A percentile compares a stretch with the other conserved stretches of the same genome.
These are phyloP conservation scores for Epichloe aotearoae DNA, from an alignment of 2,329 filamentous ascomycete species.

Conservation along the genomic window DNA sequence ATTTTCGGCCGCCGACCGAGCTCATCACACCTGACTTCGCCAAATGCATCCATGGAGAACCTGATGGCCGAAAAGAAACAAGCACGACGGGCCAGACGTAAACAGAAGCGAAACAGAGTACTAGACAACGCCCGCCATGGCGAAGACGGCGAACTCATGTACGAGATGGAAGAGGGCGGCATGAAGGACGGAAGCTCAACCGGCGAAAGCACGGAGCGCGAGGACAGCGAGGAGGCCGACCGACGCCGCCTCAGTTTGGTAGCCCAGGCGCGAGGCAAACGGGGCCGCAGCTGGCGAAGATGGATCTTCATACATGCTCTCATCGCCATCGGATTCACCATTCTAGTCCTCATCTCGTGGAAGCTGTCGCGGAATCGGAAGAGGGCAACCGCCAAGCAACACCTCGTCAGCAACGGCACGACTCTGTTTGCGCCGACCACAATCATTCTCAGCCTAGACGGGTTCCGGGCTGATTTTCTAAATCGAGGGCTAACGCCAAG, in stretches of 20 bases:
- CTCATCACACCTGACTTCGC: conserved; percentile 21
- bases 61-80: conserved; percentile 36
- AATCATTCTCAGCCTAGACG: conserved; percentile 85
- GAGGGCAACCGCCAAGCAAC: conserved; percentile 15
- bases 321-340: conserved; percentile 39
- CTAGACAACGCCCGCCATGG: conserved; percentile 42
- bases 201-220: conserved; percentile 47
- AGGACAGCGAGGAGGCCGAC: conserved; percentile 46
- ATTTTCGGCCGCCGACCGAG: conserved; percentile 26
- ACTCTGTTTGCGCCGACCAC: conserved; percentile 84
- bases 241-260: conserved; percentile 36
- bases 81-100: conserved; percentile 34
- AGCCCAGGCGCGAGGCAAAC: conserved; percentile 32
- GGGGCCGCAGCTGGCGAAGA: conserved; percentile 38
- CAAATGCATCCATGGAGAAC: conserved; percentile 34
- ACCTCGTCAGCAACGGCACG: conserved; percentile 62
- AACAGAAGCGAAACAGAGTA: conserved; percentile 39
- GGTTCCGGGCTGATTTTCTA: conserved; percentile 90
- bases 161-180: conserved; percentile 77
- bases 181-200: conserved; percentile 54
- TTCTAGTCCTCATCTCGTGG: conserved; percentile 44
- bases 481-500: conserved; percentile 71
- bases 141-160: conserved; percentile 68
- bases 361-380: conserved; percentile 39
- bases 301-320: conserved; percentile 40